A percentile compares a stretch with the other conserved stretches of the same genome.
phyloP scores from a whole-genome alignment of 2,329 filamentous ascomycete species.

The Tricladium varicosporioides region DNA sequence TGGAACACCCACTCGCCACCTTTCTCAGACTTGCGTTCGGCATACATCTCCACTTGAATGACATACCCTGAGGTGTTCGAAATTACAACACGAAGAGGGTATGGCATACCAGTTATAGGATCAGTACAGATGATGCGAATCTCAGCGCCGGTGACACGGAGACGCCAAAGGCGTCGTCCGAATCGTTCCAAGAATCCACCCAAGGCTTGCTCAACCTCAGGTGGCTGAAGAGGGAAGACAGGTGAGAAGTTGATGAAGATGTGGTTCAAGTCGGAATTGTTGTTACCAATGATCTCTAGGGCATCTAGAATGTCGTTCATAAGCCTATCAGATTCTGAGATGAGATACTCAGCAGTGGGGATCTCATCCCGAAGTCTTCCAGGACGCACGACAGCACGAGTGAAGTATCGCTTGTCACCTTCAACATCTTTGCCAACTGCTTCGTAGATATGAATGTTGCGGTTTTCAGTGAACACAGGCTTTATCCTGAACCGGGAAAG shows the following conservation, averaged over 20 bases:
- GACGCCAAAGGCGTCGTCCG: conserved; percentile 89
- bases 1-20: conserved; percentile 95
- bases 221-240: conserved; percentile 86
- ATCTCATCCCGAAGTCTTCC: conserved; percentile 96
- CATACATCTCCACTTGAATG: conserved; percentile 95
- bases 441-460: conserved; percentile 99
- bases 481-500: conserved; percentile 97
- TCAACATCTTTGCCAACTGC: conserved; percentile 92
- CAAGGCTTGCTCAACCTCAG: conserved; percentile 88
- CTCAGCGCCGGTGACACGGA: conserved; percentile 94
- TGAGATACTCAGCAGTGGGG: conserved; percentile 96
- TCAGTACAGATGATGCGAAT: conserved; percentile 99
- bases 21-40: conserved; percentile 96
- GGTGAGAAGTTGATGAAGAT: conserved; percentile 99
- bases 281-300: conserved; percentile 97
- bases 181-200: conserved; percentile 96
- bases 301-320: conserved; percentile 98
- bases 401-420: conserved; percentile 98
- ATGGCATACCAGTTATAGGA: conserved; percentile 75
- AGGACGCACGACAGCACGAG: conserved; percentile 89
- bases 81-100: conserved; percentile 92
- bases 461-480: conserved; percentile 97
- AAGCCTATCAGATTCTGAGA: conserved; percentile 92
- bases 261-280: conserved; percentile 98
- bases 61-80: conserved; percentile 98